phyloP scores from a whole-genome alignment of 345 rosid species.

The Toxicodendron radicans region DNA sequence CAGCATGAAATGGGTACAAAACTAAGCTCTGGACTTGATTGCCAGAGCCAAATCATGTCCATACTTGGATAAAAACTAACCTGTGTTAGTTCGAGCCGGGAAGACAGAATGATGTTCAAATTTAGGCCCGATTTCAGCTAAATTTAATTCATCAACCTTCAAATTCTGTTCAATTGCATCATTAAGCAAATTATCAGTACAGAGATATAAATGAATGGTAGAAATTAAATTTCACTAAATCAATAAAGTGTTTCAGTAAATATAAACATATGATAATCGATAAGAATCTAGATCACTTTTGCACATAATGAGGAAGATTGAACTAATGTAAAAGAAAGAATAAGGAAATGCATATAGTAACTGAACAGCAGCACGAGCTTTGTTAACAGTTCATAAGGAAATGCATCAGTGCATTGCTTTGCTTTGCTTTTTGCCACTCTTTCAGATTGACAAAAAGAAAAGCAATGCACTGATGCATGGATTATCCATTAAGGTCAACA shows the following conservation, averaged over 20 bases:
- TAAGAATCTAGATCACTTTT: neutral
- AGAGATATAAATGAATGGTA: constrained; percentile 9
- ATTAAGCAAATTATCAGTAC: constrained; percentile 2
- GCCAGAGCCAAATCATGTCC: neutral
- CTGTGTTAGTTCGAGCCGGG: constrained; percentile 94
- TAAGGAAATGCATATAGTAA: neutral
- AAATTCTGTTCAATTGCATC: constrained; percentile 45
- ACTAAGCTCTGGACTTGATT: neutral
- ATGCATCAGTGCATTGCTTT: neutral
- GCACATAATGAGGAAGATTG: neutral
- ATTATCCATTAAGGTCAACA: neutral
- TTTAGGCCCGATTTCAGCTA: constrained; percentile 83
- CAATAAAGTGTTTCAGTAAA: neutral
- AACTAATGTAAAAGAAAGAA: neutral
- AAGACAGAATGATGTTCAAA: constrained; percentile 88
- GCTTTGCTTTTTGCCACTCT: neutral
- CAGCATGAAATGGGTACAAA: neutral
- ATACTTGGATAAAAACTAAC: constrained; percentile 41
- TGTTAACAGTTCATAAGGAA: neutral
- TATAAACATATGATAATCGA: neutral
- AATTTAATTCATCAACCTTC: constrained; percentile 76
- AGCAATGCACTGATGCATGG: neutral
- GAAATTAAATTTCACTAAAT: neutral
- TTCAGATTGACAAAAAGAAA: neutral
- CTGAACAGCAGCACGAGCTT: neutral